phyloP scores from a whole-genome alignment of 306 rosid species.

The Begonia masoniana region DNA sequence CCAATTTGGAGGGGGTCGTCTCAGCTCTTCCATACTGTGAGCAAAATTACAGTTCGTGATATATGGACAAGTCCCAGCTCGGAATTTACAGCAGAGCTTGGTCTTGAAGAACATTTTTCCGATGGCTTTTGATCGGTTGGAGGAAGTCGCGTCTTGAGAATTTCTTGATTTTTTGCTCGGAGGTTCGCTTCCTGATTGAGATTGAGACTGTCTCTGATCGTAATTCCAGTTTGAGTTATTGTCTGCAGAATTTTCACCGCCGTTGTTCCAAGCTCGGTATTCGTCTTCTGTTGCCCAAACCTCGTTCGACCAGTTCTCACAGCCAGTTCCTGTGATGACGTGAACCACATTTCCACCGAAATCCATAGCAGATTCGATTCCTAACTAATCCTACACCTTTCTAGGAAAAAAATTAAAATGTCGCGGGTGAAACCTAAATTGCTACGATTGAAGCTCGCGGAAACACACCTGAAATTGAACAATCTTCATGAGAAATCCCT shows the following conservation, averaged over 20 bases:
- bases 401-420: neutral
- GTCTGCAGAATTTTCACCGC: conserved; percentile 26
- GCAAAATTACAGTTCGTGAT: conserved; percentile 89
- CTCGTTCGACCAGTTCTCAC: conserved; percentile 61
- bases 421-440: conserved; percentile 7
- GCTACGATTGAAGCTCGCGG: neutral
- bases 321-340: too few species aligned
- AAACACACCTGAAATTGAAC: too few species aligned
- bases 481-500: too few species aligned
- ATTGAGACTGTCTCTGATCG: conserved; percentile 52
- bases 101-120: conserved; percentile 99
- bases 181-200: conserved; percentile 71
- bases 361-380: conserved; percentile 33
- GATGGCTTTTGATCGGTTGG: conserved; percentile 64
- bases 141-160: conserved; percentile 54
- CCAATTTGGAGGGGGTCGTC: conserved; percentile 95
- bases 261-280: conserved; percentile 66
- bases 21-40: conserved; percentile 92
- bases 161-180: conserved; percentile 68
- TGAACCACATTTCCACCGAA: conserved; percentile 66
- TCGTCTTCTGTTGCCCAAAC: conserved; percentile 99
- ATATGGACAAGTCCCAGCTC: conserved; percentile 87
- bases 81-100: conserved; percentile 89
- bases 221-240: conserved; percentile 60
- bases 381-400: neutral